phyloP scores from a whole-genome alignment of 1,139 yeast genomes.

The Debaryomyces psychrophilus region DNA sequence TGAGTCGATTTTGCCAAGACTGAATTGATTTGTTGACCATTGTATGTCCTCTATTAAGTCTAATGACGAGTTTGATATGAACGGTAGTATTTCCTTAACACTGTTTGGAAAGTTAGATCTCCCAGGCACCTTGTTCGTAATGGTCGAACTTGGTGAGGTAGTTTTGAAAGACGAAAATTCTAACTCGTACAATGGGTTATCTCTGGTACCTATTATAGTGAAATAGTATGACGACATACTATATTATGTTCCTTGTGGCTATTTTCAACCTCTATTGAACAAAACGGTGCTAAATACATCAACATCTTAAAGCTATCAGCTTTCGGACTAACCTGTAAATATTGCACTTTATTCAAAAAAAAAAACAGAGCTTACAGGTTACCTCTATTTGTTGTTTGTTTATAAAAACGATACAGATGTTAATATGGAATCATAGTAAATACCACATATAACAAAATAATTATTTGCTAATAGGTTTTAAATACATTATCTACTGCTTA shows the following conservation, averaged over 20 bases:
- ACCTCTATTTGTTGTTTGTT: constrained; percentile 5
- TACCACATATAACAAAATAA: constrained; percentile 5
- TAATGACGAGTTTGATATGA: constrained; percentile 82
- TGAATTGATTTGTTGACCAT: constrained; percentile 69
- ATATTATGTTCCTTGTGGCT: background rate
- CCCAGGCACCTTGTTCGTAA: constrained; percentile 54
- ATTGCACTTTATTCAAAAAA: background rate
- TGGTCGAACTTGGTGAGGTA: constrained; percentile 14
- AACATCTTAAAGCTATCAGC: background rate
- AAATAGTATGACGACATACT: constrained; percentile 72
- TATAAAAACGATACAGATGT: constrained; percentile 1
- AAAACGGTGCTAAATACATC: background rate
- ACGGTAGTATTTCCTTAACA: constrained; percentile 81
- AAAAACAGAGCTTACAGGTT: constrained; percentile 1
- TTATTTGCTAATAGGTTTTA: background rate
- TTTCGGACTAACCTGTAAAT: constrained; percentile 5
- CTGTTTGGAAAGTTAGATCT: constrained; percentile 66
- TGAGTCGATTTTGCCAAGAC: constrained; percentile 79
- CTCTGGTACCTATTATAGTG: constrained; percentile 85
- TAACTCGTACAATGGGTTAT: constrained; percentile 83
- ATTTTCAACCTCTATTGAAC: background rate
- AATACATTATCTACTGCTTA: background rate
- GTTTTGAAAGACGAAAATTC: constrained; percentile 76
- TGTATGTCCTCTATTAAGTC: constrained; percentile 89
- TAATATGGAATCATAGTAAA: background rate